Conservation (phyloP, 148 eudicot species). For the Spergularia bocconei region DNA sequence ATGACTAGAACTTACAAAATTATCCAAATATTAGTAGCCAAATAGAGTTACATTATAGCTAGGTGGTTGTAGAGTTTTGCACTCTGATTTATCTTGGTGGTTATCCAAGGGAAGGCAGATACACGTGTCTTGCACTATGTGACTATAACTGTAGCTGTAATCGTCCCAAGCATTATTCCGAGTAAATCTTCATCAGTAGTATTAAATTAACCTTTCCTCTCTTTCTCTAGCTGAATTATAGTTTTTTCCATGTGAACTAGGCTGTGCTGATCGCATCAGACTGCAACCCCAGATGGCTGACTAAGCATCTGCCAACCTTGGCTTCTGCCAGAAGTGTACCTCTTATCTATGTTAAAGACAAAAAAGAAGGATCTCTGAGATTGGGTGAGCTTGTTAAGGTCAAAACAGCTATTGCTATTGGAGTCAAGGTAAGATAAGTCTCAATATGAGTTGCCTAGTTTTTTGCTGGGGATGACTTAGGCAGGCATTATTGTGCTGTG, state of each 20-base stretch:
- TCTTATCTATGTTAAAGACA: constrained; percentile 61
- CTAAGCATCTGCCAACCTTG: constrained; percentile 70
- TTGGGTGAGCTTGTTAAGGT: constrained; percentile 71
- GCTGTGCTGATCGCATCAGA: constrained; percentile 84
- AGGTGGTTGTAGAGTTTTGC: background rate
- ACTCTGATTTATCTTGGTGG: background rate
- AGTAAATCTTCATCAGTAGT: background rate
- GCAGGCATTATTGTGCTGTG: background rate
- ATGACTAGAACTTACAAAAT: too few species aligned
- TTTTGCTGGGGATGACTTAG: background rate
- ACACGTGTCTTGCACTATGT: too few species aligned
- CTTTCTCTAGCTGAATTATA: background rate
- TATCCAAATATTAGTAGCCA: background rate
- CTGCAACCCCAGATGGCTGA: constrained; percentile 74
- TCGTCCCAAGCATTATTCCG: background rate
- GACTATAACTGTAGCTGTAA: too few species aligned
- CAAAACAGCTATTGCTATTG: constrained; percentile 79
- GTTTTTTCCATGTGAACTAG: constrained; percentile 26
- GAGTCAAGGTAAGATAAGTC: constrained; percentile 52
- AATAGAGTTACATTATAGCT: background rate
- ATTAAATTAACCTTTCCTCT: background rate
- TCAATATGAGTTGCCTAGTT: constrained; percentile 1
- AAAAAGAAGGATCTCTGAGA: constrained; percentile 65
- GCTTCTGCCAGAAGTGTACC: constrained; percentile 74
- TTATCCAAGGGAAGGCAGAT: too few species aligned